Percentiles rank a stretch among this genome's conserved stretches.
phyloP scores from a whole-genome alignment of 164 flowering plant species.

The Tetrastigma voinierianum region DNA sequence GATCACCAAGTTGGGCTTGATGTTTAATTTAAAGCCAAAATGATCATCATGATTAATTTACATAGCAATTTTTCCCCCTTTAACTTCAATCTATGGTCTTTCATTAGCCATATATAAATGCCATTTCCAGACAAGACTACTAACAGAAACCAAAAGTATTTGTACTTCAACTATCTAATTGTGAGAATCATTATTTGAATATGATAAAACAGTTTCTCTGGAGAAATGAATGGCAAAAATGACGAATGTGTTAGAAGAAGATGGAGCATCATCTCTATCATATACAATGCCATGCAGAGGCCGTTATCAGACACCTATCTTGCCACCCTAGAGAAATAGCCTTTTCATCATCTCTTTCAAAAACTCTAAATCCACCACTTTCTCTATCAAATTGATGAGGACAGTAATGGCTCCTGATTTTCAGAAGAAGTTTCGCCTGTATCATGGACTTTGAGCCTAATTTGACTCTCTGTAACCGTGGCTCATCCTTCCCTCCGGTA shows the following conservation, averaged over 20 bases:
- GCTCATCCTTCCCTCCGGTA: slow-evolving; percentile 63
- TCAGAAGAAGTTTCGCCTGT: slow-evolving; percentile 71
- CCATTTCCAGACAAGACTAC: too few species aligned
- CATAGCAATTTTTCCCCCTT: too few species aligned
- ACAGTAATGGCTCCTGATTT: slow-evolving; percentile 51
- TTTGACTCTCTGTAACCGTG: slow-evolving; percentile 48
- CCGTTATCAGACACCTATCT: slow-evolving; percentile 60
- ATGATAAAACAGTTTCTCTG: too few species aligned
- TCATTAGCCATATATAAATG: too few species aligned
- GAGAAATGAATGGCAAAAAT: not conserved
- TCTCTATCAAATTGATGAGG: slow-evolving; percentile 37
- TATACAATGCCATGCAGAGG: slow-evolving; percentile 57
- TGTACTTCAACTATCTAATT: too few species aligned
- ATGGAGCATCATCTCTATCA: slow-evolving; percentile 5
- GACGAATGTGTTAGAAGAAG: slow-evolving; percentile 13
- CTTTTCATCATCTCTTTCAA: slow-evolving; percentile 58
- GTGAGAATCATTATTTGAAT: too few species aligned
- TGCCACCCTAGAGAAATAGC: slow-evolving; percentile 78
- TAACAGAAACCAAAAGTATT: too few species aligned
- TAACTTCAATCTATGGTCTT: too few species aligned
- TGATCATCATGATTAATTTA: too few species aligned
- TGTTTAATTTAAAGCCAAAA: too few species aligned
- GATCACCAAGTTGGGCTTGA: too few species aligned
- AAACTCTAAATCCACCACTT: slow-evolving; percentile 52
- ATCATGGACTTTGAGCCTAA: slow-evolving; percentile 56